Evolutionary conservation across 1,284 basidiomycete genomes (phyloP), one percentile per base, ranked within the genome.

Genomic region (Sanghuangporus baumii): DNA sequence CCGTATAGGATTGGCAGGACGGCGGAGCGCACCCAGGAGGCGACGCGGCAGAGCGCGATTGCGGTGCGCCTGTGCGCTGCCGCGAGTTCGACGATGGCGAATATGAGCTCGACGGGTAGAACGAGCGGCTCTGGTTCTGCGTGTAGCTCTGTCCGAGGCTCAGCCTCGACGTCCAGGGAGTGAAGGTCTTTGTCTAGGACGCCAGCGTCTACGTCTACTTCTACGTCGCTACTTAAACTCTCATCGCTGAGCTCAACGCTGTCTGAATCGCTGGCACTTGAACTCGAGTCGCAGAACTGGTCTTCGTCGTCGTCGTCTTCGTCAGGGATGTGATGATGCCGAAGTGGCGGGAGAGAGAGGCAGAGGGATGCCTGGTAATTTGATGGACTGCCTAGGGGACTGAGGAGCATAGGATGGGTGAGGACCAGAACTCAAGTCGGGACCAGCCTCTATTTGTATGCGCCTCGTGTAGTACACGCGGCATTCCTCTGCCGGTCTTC

Each of bases 51-150:
- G n/a, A 65, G 61, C n/a, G 60, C 26, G n/a, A 65, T 37, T 12
- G 57, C 61, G 2, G 64, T 31, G 4, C 58, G 48, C 40, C 57
- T 26, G 23, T 60, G 50, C 16, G 57, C 38, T 20, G 50, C 46
- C 6, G 64, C 64, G 31, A 62, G 57, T 38, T 65, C 64, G 46
- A 61, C 64, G 57, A 65, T 65, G 54, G 37, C 55, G 26, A 59
- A 57, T 48, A 65, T 62, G 51, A 65, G 60, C 48, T 65, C 64
- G 34, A 65, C 59, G 46, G 64, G 64, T n/a, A 65, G 61, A 8
- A 23, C 55, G n/a, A 65, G 61, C 26, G 58, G 47, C 41, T 40
- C 43, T n/a, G 16, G 43, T 18, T 46, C 43, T 46, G 16, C 7
- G 2, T 46, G 43, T n/a, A 7, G 47, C 18, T 63, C 57, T 20